phyloP scores from a whole-genome alignment of 176 grass and related monocot species.

The Zea luxurians region DNA sequence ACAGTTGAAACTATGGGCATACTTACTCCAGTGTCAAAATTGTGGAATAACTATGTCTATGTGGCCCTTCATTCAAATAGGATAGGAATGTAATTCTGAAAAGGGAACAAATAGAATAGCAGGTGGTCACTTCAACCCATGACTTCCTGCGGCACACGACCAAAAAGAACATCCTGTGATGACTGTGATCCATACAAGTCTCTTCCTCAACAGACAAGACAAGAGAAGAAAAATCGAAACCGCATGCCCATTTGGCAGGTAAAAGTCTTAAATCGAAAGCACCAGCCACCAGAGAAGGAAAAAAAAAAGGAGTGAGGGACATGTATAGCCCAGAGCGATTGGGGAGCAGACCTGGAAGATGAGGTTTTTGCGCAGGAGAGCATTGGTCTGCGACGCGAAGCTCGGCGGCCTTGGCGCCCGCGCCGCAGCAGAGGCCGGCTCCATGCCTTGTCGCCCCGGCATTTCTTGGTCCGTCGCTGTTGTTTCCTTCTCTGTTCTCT shows the following conservation, averaged over 20 bases:
- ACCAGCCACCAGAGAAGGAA: too few relatives aligned
- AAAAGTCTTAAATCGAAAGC: background rate
- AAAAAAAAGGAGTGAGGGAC: too few relatives aligned
- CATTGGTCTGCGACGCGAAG: conserved; percentile 64
- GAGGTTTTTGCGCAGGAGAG: conserved; percentile 64
- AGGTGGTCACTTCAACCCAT: background rate
- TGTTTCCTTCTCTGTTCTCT: background rate
- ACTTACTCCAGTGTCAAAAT: background rate
- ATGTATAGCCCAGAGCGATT: background rate
- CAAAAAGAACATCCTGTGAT: background rate
- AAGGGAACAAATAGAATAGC: background rate
- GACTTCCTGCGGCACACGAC: background rate
- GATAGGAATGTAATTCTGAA: background rate
- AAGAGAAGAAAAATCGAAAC: background rate
- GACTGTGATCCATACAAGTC: background rate
- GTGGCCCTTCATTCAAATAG: background rate
- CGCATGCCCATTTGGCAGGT: background rate
- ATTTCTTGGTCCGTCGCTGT: conserved; percentile 7
- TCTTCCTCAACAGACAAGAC: background rate
- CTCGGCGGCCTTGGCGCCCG: conserved; percentile 28
- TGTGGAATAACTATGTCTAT: background rate
- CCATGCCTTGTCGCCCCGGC: conserved; percentile 26
- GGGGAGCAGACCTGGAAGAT: conserved; percentile 51
- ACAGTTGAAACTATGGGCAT: background rate
- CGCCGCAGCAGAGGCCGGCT: conserved; percentile 27